Conservation (phyloP, 306 rosid genomes). For the Vigna hirtella region DNA sequence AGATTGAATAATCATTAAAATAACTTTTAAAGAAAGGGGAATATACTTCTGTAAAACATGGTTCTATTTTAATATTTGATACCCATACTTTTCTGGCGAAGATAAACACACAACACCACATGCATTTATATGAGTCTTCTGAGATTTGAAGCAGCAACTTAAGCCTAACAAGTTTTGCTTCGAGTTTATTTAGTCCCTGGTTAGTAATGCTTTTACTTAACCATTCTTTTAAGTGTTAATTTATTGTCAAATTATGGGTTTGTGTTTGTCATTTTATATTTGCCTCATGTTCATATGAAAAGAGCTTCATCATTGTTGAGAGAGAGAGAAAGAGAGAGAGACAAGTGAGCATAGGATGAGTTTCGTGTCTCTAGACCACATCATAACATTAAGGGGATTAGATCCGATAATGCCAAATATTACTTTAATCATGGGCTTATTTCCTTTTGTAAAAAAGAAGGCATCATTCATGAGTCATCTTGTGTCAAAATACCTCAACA, state of each 20-base stretch:
- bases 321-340: no score
- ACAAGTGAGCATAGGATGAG: no score
- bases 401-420: no score
- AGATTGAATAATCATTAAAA: background rate
- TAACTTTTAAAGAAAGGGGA: background rate
- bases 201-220: background rate
- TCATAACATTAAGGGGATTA: no score
- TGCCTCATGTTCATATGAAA: background rate
- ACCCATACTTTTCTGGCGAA: background rate
- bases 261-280: background rate
- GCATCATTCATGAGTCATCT: no score
- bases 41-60: constrained; percentile 11
- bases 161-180: background rate
- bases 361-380: no score
- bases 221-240: background rate
- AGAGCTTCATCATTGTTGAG: background rate
- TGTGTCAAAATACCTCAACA: no score
- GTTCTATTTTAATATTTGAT: background rate
- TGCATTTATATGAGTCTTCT: background rate
- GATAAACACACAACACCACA: background rate
- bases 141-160: constrained; percentile 13
- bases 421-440: no score
- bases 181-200: background rate
- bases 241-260: background rate
- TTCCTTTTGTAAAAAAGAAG: no score